Percentiles rank a stretch among this genome's conserved stretches.
These are phyloP conservation scores for Diacronema lutheri DNA, from an alignment of 78 protist genomes.

Conservation along the genomic window DNA sequence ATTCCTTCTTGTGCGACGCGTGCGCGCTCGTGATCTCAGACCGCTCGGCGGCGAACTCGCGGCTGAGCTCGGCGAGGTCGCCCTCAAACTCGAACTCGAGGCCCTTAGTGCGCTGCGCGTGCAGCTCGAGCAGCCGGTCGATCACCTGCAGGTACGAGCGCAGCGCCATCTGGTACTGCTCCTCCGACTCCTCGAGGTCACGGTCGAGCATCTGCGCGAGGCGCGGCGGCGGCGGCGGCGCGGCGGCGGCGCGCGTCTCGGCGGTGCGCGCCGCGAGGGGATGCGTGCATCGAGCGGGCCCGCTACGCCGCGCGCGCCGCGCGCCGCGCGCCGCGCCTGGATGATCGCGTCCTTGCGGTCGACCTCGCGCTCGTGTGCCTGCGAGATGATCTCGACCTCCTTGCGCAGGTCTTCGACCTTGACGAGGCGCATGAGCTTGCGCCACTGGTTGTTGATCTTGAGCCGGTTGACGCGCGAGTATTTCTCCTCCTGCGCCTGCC, in stretches of 20 bases:
- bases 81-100: conserved; percentile 49
- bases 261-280: too few species aligned
- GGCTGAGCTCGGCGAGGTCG: conserved; percentile 25
- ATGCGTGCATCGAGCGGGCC: neutral
- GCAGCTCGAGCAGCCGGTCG: conserved; percentile 59
- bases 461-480: conserved; percentile 17
- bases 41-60: conserved; percentile 44
- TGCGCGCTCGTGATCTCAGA: conserved; percentile 27
- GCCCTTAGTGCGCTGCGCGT: neutral
- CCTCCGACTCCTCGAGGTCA: conserved; percentile 73
- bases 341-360: conserved; percentile 74
- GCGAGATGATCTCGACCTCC: conserved; percentile 60
- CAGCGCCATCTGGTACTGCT: conserved; percentile 73
- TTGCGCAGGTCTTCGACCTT: conserved; percentile 56
- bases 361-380: conserved; percentile 63
- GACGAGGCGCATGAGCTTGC: conserved; percentile 44
- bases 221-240: too few species aligned
- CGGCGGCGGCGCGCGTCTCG: too few species aligned
- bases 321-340: too few species aligned
- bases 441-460: conserved; percentile 54
- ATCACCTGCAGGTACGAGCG: conserved; percentile 58
- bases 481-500: conserved; percentile 36
- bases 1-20: conserved; percentile 35
- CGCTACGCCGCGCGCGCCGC: too few species aligned
- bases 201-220: conserved; percentile 27